A percentile compares a stretch with the other conserved stretches of the same genome.
phyloP scores from a whole-genome alignment of 805 yeast species.

The Candida hungchunana region DNA sequence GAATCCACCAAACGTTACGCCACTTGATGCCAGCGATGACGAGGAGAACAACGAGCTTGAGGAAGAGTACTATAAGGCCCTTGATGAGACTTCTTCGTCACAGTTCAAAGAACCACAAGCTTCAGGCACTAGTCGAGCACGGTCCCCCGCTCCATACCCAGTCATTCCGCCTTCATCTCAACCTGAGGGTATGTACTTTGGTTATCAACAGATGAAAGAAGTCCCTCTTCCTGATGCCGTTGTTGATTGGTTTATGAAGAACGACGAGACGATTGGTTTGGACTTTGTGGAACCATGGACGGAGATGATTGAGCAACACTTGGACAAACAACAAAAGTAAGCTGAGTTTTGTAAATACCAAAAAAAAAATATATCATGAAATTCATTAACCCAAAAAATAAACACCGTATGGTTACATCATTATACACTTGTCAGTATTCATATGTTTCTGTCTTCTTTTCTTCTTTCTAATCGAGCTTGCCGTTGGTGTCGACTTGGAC shows the following conservation, averaged over 20 bases:
- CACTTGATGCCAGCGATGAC: slow-evolving; percentile 19
- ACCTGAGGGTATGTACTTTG: slow-evolving; percentile 13
- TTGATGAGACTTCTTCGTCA: neutral
- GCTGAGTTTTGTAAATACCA: neutral
- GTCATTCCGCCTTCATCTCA: slow-evolving; percentile 11
- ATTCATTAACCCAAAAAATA: too few relatives aligned
- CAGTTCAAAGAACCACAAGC: neutral
- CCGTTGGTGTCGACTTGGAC: slow-evolving; percentile 20
- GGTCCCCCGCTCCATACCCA: slow-evolving; percentile 9
- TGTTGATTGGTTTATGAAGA: slow-evolving; percentile 46
- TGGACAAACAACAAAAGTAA: slow-evolving; percentile 25
- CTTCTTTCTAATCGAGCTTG: slow-evolving; percentile 10
- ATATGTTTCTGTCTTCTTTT: slow-evolving; percentile 5
- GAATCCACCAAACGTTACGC: slow-evolving; percentile 27
- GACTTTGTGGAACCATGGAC: slow-evolving; percentile 77
- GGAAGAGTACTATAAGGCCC: neutral
- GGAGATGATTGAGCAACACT: slow-evolving; percentile 68
- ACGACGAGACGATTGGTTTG: slow-evolving; percentile 46
- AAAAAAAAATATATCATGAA: too few relatives aligned
- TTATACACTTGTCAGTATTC: slow-evolving; percentile 15
- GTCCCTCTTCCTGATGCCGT: slow-evolving; percentile 30
- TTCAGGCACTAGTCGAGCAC: neutral
- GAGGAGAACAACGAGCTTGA: slow-evolving; percentile 9
- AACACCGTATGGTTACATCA: slow-evolving; percentile 16
- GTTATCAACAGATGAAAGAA: slow-evolving; percentile 23